A percentile compares a stretch with the other conserved stretches of the same genome.
Evolutionary conservation across 73 alveolate genomes (phyloP).

Genomic region (Paramecium tetraurelia): DNA sequence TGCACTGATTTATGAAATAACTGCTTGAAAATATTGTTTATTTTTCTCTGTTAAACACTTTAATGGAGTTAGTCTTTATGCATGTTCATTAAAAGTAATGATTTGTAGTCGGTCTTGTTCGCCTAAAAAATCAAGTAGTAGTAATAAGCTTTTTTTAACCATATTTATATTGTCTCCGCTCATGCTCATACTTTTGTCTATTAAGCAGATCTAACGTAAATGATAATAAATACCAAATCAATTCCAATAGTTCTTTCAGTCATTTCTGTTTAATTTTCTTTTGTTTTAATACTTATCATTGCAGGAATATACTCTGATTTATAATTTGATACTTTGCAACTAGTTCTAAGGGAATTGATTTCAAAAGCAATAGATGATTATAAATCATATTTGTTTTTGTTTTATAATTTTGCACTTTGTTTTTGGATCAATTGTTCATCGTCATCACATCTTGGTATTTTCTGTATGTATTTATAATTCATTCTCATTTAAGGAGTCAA

Average conservation of each 20-base stretch:
- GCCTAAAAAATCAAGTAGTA: not conserved
- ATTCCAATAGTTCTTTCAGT: constrained; percentile 29
- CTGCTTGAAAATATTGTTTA: constrained; percentile 51
- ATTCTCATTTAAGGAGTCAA: not conserved
- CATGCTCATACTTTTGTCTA: constrained; percentile 73
- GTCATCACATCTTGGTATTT: not conserved
- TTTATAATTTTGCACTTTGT: not conserved
- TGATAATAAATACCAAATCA: constrained; percentile 58
- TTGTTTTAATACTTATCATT: not conserved
- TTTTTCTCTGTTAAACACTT: constrained; percentile 56
- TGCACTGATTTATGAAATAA: not conserved
- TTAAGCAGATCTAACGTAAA: constrained; percentile 51
- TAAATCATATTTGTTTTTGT: not conserved
- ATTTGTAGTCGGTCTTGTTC: constrained; percentile 65
- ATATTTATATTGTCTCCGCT: not conserved
- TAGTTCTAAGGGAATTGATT: not conserved
- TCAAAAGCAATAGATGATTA: not conserved
- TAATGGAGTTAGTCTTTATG: constrained; percentile 61
- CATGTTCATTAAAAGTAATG: constrained; percentile 60
- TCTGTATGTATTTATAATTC: no score
- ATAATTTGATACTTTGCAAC: not conserved
- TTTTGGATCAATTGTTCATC: not conserved
- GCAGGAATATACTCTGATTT: not conserved
- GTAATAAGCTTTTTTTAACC: not conserved
- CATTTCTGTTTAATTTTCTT: not conserved